Base-by-base conservation (phyloP, 495 filamentous ascomycete species). In the Symbiotaphrina buchneri region DNA sequence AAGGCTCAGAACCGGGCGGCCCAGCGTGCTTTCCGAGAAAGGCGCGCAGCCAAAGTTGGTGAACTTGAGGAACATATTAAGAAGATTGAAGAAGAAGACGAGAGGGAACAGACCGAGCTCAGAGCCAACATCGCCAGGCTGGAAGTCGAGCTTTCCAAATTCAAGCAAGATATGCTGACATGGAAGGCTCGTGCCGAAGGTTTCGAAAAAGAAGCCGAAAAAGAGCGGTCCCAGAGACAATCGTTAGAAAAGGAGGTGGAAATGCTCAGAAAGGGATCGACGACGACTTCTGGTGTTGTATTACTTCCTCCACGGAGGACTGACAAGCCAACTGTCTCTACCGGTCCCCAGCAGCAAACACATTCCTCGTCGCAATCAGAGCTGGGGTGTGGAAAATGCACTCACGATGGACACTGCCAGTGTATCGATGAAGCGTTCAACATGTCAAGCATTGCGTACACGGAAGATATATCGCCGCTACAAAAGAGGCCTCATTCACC, bases 1-100 rank as follows among this genome's bases (percentile, higher is more conserved):
- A 90, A 91, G 52, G 79, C 77, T 0, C 84, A 94, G 47, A 94
- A 94, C 48, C 63, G 84, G 24, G 78, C 77, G n/a, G 83, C 84
- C 10, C 84, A 94, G 53, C 60, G 83, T 36, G 79, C 78, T 2
- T 92, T 92, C 45, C 63, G 84, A n/a, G 84, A 94, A 48, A 57
- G 82, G 21, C 58, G 81, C 35, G 81, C 80, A 2, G 77, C 78
- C 8, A 72, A 74, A 15, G 81, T 90, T 3, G 76, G 74, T 26
- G 82, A 90, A 48, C 58, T 90, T 15, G 82, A 90, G 47, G 78
- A 90, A 37, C 68, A 80, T 44, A 62, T 87, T 16, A 76, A 78
- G 27, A 61, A 75, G 24, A 57, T 62, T 24, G 61, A 68, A 37
- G 53, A 62, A 28, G 56, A 60, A 10, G 51, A 65, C 33, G 53